Base-by-base conservation (phyloP, 345 rosid species). In the Combretum micranthum region DNA sequence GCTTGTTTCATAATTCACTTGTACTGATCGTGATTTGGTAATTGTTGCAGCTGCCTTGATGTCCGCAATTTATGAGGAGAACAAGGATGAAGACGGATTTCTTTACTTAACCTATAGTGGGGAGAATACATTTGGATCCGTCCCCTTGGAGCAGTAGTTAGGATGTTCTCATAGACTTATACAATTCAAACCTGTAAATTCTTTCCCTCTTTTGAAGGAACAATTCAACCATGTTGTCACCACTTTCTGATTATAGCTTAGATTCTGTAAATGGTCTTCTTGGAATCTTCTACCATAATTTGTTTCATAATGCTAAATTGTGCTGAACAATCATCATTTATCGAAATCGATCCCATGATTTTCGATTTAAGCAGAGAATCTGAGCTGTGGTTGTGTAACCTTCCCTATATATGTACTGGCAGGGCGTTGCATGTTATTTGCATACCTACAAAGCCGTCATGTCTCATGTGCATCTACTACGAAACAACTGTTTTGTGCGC, bases 61-160 rank as follows among this genome's bases (percentile, higher is more conserved):
- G 74, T 85, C 88, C 50, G 80, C 85, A 26, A 64, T 83, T 19
- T 80, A 78, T 7, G 86, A 83, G 59, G 93, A 79, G 52, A 77
- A 82, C 70, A 82, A 77, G 66, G 87, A 82, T 57, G 87, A 82
- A 66, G 91, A 84, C 53, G 88, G 88, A 21, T 85, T 83, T 68
- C 88, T 85, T 55, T 85, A 85, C 80, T 75, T 83, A 81, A 73
- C 81, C 26, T 85, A 83, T 76, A 85, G 86, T 44, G 93, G 93
- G 49, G 93, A 85, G 77, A 85, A 85, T 67, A 80, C 88, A 53
- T 85, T 83, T 10, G 91, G 91, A 8, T 11, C 50, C 20, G 14
- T 15, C n/a, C 21, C 8, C 50, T 26, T 13, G 26, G 42, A 57
- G 10, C 52, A 25, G 22, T 45, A 58, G 39, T 25, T 15, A 23